Conservation (phyloP, 805 yeast species). For the Groenewaldozyma salmanticensis region DNA sequence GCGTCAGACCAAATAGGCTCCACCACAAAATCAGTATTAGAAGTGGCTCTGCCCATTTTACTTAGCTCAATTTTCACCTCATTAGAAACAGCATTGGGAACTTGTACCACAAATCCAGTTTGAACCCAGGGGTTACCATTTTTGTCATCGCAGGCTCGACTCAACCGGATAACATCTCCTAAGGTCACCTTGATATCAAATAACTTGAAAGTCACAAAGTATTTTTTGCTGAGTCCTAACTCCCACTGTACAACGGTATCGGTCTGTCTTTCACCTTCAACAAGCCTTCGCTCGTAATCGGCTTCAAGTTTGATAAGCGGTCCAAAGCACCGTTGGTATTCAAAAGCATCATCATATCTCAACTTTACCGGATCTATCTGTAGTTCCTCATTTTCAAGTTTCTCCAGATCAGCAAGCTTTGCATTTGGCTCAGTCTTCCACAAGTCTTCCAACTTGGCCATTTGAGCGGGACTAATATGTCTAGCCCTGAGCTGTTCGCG, state of each 20-base stretch:
- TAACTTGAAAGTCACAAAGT: slow-evolving; percentile 58
- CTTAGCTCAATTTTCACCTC: slow-evolving; percentile 61
- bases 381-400: slow-evolving; percentile 37
- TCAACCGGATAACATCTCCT: slow-evolving; percentile 72
- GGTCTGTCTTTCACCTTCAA: slow-evolving; percentile 69
- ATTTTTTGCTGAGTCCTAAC: slow-evolving; percentile 50
- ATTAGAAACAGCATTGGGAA: slow-evolving; percentile 59
- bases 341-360: slow-evolving; percentile 73
- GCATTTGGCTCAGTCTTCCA: slow-evolving; percentile 72
- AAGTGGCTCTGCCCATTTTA: slow-evolving; percentile 40
- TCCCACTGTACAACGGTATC: slow-evolving; percentile 70
- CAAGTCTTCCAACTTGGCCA: slow-evolving; percentile 62
- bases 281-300: slow-evolving; percentile 59
- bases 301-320: slow-evolving; percentile 78
- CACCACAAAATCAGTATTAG: slow-evolving; percentile 62
- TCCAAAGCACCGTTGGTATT: slow-evolving; percentile 76
- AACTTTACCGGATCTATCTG: slow-evolving; percentile 63
- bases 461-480: slow-evolving; percentile 52
- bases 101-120: slow-evolving; percentile 56
- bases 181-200: slow-evolving; percentile 61
- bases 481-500: slow-evolving; percentile 50
- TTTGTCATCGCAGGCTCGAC: slow-evolving; percentile 40
- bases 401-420: slow-evolving; percentile 55
- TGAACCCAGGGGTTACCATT: slow-evolving; percentile 59
- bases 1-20: slow-evolving; percentile 87